Conservation (phyloP, 2,329 filamentous ascomycete species). For the Penicillium sp. region DNA sequence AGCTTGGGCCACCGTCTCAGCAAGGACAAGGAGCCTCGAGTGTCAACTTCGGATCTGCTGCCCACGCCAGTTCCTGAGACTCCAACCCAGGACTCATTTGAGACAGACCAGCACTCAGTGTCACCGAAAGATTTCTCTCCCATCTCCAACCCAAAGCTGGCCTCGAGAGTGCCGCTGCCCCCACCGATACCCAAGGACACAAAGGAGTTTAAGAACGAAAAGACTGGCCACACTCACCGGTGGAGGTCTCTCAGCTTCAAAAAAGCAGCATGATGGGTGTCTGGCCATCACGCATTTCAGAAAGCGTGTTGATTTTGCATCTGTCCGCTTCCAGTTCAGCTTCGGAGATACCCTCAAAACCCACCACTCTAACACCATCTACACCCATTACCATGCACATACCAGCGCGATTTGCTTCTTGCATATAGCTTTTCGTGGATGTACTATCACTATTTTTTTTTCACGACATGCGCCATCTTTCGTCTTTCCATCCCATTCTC, state of each 20-base stretch:
- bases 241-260: constrained; percentile 34
- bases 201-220: constrained; percentile 23
- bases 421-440: constrained; percentile 38
- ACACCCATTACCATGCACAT: constrained; percentile 27
- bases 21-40: constrained; percentile 44
- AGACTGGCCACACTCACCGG: constrained; percentile 23
- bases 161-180: constrained; percentile 20
- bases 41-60: constrained; percentile 34
- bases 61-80: constrained; percentile 27
- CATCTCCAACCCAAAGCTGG: constrained; percentile 24
- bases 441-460: constrained; percentile 36
- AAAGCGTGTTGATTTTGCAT: constrained; percentile 19
- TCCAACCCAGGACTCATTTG: constrained; percentile 11
- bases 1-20: constrained; percentile 74
- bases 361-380: not conserved
- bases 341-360: constrained; percentile 25
- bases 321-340: constrained; percentile 14
- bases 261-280: constrained; percentile 19
- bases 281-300: constrained; percentile 7
- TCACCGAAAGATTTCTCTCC: constrained; percentile 17
- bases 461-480: constrained; percentile 19
- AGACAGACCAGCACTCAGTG: constrained; percentile 18
- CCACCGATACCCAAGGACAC: constrained; percentile 10
- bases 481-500: constrained; percentile 18
- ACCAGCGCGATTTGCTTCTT: constrained; percentile 27